A percentile compares a stretch with the other conserved stretches of the same genome.
phyloP scores from a whole-genome alignment of 345 rosid species.

The Lagerstroemia speciosa region DNA sequence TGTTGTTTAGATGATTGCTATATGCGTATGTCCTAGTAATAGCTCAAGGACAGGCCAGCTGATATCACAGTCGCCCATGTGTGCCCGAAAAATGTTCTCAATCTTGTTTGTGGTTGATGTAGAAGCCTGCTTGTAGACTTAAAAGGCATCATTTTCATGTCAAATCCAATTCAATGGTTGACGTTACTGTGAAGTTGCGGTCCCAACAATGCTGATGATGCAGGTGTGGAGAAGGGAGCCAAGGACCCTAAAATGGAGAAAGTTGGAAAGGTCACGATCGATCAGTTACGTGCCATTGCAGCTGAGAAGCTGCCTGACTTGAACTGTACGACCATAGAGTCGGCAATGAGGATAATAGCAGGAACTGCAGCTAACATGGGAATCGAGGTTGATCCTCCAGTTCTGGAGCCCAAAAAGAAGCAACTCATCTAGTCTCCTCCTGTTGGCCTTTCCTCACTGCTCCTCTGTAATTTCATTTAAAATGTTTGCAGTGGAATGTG shows the following conservation, averaged over 20 bases:
- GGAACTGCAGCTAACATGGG: constrained; percentile 97
- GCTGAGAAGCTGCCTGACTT: constrained; percentile 77
- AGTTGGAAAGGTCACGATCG: constrained; percentile 69
- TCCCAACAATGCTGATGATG: constrained; percentile 10
- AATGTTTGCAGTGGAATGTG: background rate
- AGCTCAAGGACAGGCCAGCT: too few species aligned
- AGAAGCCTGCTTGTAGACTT: background rate
- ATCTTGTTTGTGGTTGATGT: background rate
- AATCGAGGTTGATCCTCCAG: constrained; percentile 72
- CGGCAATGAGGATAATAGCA: constrained; percentile 88
- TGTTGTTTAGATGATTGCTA: too few species aligned
- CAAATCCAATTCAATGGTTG: background rate
- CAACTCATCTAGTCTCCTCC: constrained; percentile 22
- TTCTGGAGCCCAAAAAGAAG: constrained; percentile 73
- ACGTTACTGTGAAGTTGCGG: background rate
- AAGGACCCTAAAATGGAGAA: constrained; percentile 64
- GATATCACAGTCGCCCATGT: too few species aligned
- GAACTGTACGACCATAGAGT: constrained; percentile 65
- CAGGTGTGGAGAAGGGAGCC: constrained; percentile 82
- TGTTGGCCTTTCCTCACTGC: background rate
- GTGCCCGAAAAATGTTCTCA: too few species aligned
- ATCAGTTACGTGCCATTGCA: constrained; percentile 60
- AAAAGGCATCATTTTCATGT: background rate
- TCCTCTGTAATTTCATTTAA: background rate
- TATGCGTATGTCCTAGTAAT: too few species aligned